These are phyloP conservation scores for Tausonia pullulans DNA, from an alignment of 1,284 basidiomycete species.

Conservation along the genomic window DNA sequence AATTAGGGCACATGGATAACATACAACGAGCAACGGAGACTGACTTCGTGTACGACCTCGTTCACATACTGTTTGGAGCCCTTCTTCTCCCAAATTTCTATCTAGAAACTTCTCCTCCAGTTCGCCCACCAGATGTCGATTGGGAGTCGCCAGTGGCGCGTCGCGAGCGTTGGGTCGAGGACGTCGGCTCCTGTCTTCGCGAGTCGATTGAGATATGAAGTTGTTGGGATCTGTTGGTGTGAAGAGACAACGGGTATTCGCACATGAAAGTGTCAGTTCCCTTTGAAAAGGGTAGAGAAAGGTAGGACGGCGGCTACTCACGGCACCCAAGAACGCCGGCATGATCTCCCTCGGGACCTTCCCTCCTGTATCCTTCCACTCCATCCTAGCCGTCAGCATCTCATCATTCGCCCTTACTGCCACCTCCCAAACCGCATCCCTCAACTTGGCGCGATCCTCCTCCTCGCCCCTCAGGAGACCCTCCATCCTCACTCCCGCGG, in stretches of 20 bases:
- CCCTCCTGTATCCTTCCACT: conserved; percentile 50
- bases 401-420: conserved; percentile 90
- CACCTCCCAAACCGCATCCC: conserved; percentile 70
- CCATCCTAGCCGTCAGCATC: conserved; percentile 66
- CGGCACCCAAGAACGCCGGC: conserved; percentile 67
- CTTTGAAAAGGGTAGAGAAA: too few species aligned
- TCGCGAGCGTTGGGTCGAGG: conserved; percentile 57
- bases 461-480: conserved; percentile 58
- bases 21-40: too few species aligned
- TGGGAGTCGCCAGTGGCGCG: conserved; percentile 72
- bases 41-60: too few species aligned
- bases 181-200: conserved; percentile 73
- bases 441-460: conserved; percentile 25
- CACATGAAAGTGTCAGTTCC: background rate
- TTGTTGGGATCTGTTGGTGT: conserved; percentile 54
- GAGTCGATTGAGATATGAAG: conserved; percentile 58
- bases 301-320: conserved; percentile 36
- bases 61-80: too few species aligned
- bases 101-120: background rate
- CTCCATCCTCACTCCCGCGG: conserved; percentile 71
- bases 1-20: too few species aligned
- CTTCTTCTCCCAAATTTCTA: background rate
- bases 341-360: conserved; percentile 54
- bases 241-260: background rate
- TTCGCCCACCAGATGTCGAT: conserved; percentile 27